These are phyloP conservation scores for Singerocomus inundabilis DNA, from an alignment of 1,284 basidiomycete species.

Conservation along the genomic window DNA sequence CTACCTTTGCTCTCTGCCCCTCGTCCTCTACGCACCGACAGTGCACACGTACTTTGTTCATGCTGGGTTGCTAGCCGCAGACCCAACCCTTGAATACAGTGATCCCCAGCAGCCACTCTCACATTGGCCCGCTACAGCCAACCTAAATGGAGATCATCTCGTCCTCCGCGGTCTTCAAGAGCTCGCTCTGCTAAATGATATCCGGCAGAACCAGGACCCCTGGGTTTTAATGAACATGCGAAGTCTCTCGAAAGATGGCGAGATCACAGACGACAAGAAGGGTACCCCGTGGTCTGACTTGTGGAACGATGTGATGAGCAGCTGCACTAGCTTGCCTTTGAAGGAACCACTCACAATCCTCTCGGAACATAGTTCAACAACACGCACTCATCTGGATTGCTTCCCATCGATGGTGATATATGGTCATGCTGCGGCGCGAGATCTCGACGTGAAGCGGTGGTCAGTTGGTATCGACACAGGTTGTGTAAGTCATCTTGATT, in stretches of 20 bases:
- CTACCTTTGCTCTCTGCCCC: slow-evolving; percentile 71
- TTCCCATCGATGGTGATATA: slow-evolving; percentile 79
- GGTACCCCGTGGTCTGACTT: slow-evolving; percentile 72
- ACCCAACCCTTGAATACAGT: slow-evolving; percentile 51
- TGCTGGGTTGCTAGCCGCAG: slow-evolving; percentile 74
- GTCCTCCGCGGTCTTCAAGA: slow-evolving; percentile 55
- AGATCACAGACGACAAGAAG: slow-evolving; percentile 55
- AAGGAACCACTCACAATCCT: slow-evolving; percentile 5
- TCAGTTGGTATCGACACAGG: slow-evolving; percentile 80
- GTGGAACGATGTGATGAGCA: slow-evolving; percentile 71
- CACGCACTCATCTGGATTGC: slow-evolving; percentile 50
- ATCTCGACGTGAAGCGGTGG: slow-evolving; percentile 77
- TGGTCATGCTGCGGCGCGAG: slow-evolving; percentile 75
- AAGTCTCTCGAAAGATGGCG: slow-evolving; percentile 52
- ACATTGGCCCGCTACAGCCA: slow-evolving; percentile 47
- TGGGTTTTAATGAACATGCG: slow-evolving; percentile 80
- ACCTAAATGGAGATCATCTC: slow-evolving; percentile 22
- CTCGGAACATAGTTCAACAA: slow-evolving; percentile 7
- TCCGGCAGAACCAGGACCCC: slow-evolving; percentile 73
- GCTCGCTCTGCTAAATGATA: slow-evolving; percentile 52
- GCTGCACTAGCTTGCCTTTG: slow-evolving; percentile 56
- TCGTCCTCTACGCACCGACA: slow-evolving; percentile 73
- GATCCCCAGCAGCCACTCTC: slow-evolving; percentile 66
- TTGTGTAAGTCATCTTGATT: slow-evolving; percentile 53
- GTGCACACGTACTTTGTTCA: slow-evolving; percentile 81